Percentiles rank a stretch among this genome's conserved stretches.
Conservation (phyloP, 1,284 basidiomycete genomes). For the Volvariella surrecta region DNA sequence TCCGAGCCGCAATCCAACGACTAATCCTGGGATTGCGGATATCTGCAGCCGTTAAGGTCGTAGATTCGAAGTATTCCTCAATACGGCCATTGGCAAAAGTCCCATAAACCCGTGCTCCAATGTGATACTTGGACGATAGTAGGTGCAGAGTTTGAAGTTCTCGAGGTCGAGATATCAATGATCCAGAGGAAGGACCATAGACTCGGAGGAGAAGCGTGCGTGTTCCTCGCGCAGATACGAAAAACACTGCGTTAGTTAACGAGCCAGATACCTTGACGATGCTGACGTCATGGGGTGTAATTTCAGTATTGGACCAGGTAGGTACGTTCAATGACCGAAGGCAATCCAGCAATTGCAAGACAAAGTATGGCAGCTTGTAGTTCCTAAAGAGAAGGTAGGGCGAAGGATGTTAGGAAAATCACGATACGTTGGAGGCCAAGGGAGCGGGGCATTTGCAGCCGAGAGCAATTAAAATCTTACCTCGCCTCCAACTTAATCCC, state of each 20-base stretch:
- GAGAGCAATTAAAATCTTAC: too few relatives aligned
- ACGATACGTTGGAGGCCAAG: background rate
- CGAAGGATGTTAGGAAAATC: background rate
- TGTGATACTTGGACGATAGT: constrained; percentile 77
- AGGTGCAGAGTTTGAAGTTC: constrained; percentile 85
- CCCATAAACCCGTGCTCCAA: constrained; percentile 88
- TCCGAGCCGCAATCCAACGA: constrained; percentile 79
- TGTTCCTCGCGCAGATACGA: constrained; percentile 59
- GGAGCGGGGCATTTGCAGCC: too few relatives aligned
- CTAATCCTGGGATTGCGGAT: constrained; percentile 70
- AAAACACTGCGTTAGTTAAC: constrained; percentile 91
- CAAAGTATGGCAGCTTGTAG: constrained; percentile 56
- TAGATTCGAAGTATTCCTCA: constrained; percentile 89
- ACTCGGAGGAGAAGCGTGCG: constrained; percentile 79
- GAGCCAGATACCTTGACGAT: constrained; percentile 85
- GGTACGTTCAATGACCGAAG: constrained; percentile 45
- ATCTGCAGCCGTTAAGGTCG: constrained; percentile 68
- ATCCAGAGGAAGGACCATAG: constrained; percentile 81
- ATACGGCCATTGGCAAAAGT: constrained; percentile 91
- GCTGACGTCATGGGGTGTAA: constrained; percentile 43
- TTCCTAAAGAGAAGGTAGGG: constrained; percentile 34
- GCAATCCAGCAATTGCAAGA: constrained; percentile 47
- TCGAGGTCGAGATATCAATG: constrained; percentile 76
- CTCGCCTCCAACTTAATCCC: constrained; percentile 57
- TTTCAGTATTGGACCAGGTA: constrained; percentile 41